These are phyloP conservation scores for Physaria fendleri DNA, from an alignment of 345 rosid species.

Conservation along the genomic window DNA sequence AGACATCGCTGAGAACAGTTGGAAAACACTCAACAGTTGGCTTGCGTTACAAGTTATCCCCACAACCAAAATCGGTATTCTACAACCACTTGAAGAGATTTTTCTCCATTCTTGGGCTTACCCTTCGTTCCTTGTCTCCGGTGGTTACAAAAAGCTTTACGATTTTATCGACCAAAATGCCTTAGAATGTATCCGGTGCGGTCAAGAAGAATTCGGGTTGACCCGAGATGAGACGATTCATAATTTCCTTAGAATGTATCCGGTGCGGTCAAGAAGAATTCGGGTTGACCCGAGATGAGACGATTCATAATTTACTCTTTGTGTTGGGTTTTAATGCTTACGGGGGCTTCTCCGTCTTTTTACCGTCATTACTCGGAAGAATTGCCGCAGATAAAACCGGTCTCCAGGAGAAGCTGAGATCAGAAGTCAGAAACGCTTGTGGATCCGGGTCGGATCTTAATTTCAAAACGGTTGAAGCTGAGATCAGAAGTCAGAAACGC, in stretches of 20 bases:
- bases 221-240: slow-evolving; percentile 52
- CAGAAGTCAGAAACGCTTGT: slow-evolving; percentile 44
- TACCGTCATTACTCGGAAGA: slow-evolving; percentile 36
- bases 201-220: slow-evolving; percentile 51
- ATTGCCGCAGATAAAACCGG: slow-evolving; percentile 47
- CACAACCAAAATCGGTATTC: slow-evolving; percentile 32
- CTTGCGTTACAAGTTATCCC: slow-evolving; percentile 66
- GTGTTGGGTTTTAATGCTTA: slow-evolving; percentile 71
- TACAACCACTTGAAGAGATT: slow-evolving; percentile 62
- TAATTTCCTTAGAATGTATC: slow-evolving; percentile 51
- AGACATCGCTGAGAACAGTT: slow-evolving; percentile 42
- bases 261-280: slow-evolving; percentile 43
- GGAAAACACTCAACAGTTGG: slow-evolving; percentile 50
- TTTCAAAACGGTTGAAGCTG: slow-evolving; percentile 48
- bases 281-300: slow-evolving; percentile 54
- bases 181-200: slow-evolving; percentile 42
- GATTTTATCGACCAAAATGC: slow-evolving; percentile 49
- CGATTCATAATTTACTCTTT: slow-evolving; percentile 65
- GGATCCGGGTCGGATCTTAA: slow-evolving; percentile 38
- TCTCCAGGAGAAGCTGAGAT: slow-evolving; percentile 39
- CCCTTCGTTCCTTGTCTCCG: slow-evolving; percentile 52
- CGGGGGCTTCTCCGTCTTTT: slow-evolving; percentile 74
- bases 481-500: slow-evolving; percentile 43
- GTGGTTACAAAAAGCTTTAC: slow-evolving; percentile 50
- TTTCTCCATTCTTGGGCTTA: slow-evolving; percentile 77